Conservation (phyloP, 805 yeast genomes). For the Metschnikowia lunata region DNA sequence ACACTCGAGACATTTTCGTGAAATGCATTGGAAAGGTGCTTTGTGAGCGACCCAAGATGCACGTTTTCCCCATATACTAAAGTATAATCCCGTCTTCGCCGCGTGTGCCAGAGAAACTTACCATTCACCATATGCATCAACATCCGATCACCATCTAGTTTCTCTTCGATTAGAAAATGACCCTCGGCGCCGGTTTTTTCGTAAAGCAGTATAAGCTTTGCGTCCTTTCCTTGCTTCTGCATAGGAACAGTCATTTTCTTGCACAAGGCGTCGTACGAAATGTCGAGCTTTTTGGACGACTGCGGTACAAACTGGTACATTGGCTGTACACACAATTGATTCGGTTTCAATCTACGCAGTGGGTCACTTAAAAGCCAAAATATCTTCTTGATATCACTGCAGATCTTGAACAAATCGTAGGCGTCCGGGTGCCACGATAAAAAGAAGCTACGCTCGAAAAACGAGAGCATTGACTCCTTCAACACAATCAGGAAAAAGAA, state of each 20-base stretch:
- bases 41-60: conserved; percentile 51
- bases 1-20: conserved; percentile 33
- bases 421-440: conserved; percentile 79
- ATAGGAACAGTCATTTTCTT: conserved; percentile 36
- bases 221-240: conserved; percentile 16
- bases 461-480: conserved; percentile 54
- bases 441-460: conserved; percentile 57
- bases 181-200: conserved; percentile 14
- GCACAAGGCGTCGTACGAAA: conserved; percentile 49
- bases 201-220: conserved; percentile 17
- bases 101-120: conserved; percentile 49
- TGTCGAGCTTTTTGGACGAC: conserved; percentile 53
- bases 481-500: conserved; percentile 68
- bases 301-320: conserved; percentile 71
- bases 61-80: conserved; percentile 56
- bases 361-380: conserved; percentile 55
- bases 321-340: conserved; percentile 40
- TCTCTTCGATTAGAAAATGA: conserved; percentile 74
- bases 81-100: conserved; percentile 73
- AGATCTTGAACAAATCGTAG: conserved; percentile 54
- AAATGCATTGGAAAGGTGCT: conserved; percentile 41
- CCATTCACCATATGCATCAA: conserved; percentile 56
- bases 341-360: conserved; percentile 34
- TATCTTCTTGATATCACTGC: conserved; percentile 57
- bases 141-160: conserved; percentile 89